Evolutionary conservation across 164 flowering plant genomes (phyloP).

Genomic region (Macadamia tetraphylla): DNA sequence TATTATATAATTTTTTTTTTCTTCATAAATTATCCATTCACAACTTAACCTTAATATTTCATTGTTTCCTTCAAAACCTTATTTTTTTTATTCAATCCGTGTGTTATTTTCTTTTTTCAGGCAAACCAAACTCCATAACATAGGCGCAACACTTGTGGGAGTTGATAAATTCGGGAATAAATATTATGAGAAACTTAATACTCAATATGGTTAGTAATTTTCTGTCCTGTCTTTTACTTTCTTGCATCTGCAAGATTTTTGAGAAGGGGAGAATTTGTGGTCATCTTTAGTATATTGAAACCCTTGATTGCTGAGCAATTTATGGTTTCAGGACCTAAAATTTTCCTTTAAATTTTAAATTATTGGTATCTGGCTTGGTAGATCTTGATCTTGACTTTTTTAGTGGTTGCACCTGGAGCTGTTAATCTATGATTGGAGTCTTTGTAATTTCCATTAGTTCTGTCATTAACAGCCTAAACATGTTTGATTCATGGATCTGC

Average conservation of each 20-base stretch:
- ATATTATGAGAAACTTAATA: slow-evolving; percentile 67
- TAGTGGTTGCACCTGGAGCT: background rate
- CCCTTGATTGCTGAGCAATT: no score
- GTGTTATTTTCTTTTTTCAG: slow-evolving; percentile 30
- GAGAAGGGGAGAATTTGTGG: background rate
- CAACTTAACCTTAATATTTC: background rate
- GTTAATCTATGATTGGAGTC: background rate
- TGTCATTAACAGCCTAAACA: no score
- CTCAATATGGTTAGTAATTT: slow-evolving; percentile 58
- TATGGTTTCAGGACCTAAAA: no score
- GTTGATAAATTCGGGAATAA: slow-evolving; percentile 91
- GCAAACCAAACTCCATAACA: slow-evolving; percentile 93
- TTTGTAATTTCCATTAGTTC: background rate
- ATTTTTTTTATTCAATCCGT: background rate
- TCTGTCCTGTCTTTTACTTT: background rate
- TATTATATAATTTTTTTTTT: background rate
- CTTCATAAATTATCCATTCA: background rate
- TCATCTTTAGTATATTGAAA: no score
- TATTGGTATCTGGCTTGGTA: no score
- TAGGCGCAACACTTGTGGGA: slow-evolving; percentile 88
- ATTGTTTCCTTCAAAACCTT: background rate
- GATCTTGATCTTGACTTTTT: no score
- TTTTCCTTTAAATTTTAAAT: no score
- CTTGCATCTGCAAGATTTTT: background rate
- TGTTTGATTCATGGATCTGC: no score